Base-by-base conservation (phyloP, 805 yeast genomes). In the Ogataea zsoltii region DNA sequence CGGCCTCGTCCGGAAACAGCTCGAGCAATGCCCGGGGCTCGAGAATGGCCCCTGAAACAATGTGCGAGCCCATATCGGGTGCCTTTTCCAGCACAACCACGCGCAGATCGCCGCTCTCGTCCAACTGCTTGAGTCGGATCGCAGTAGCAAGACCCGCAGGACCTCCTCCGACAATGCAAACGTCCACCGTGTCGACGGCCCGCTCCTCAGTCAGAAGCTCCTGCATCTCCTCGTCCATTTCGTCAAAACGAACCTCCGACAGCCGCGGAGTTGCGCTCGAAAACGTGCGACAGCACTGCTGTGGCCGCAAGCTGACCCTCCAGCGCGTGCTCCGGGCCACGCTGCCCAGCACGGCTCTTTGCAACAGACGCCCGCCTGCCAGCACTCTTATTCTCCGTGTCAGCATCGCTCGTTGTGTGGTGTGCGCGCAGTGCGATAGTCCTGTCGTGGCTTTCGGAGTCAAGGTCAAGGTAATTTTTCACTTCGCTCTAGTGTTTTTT, bases 141-240 rank as follows among this genome's bases (percentile, higher is more conserved):
- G 98, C 98, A 2, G 99, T 85, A 1, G 97, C 91, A 41, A 94
- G 71, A 3, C 99, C 99, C 1, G 98, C 95, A 6, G 98, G 98
- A 0, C 99, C 99, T 29, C 96, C 98, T 34, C 99, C 99, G 2
- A 94, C 96, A 41, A 94, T 89, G 58, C 96, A 87, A 17, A 94
- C 96, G 65, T 94, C 99, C 12, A 88, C 97, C 26, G 80, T 78
- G 60, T 94, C 99, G 12, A 75, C 78, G 5, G 87, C 96, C 45
- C 98, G 73, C 51, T 83, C 88, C 50, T 80, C 84, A 1, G 70
- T 70, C 13, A 84, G 66, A 3, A 68, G 45, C 29, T 68, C 78
- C 52, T 69, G 69, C 37, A 73, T 71, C 15, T 80, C 86, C 33
- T 56, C 66, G 28, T 62, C 58, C 61, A 67, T 56, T 6, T 64